A percentile compares a stretch with the other conserved stretches of the same genome.
phyloP scores from a whole-genome alignment of 352 stramenopile species.

The Globisporangium irregulare region DNA sequence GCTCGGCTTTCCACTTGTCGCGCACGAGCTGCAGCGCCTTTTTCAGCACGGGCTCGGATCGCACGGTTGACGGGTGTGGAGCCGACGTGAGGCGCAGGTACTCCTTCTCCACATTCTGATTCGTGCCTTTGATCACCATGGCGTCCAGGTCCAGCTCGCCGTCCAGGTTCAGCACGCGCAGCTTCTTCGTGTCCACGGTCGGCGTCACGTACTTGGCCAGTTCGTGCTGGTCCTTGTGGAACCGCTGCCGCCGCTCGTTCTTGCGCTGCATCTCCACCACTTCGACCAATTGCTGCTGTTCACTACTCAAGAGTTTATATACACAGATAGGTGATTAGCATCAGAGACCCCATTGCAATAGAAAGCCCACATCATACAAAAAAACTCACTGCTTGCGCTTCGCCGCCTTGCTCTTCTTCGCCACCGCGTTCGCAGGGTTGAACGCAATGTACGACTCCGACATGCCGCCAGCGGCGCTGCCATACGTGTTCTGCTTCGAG shows the following conservation, averaged over 20 bases:
- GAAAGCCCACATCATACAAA: constrained; percentile 9
- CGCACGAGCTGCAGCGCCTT: constrained; percentile 86
- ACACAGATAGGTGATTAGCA: neutral
- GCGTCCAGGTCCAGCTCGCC: constrained; percentile 82
- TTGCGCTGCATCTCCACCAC: constrained; percentile 60
- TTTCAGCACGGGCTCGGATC: constrained; percentile 90
- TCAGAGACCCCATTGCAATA: neutral
- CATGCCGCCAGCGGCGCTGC: neutral
- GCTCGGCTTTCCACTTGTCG: constrained; percentile 81
- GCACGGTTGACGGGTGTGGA: constrained; percentile 93
- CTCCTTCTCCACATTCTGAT: constrained; percentile 95
- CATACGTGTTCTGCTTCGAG: constrained; percentile 12
- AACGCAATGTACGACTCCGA: constrained; percentile 46
- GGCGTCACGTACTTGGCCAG: constrained; percentile 60
- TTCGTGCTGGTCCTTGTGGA: constrained; percentile 70
- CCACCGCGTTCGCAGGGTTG: constrained; percentile 26
- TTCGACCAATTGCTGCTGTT: constrained; percentile 26
- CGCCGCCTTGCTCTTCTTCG: constrained; percentile 45
- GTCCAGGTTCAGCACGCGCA: constrained; percentile 73
- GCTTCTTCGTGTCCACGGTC: constrained; percentile 62
- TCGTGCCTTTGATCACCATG: constrained; percentile 94
- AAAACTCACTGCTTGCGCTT: constrained; percentile 60
- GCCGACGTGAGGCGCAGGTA: constrained; percentile 97
- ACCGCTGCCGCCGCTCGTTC: constrained; percentile 69
- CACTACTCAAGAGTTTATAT: constrained; percentile 1